phyloP scores from a whole-genome alignment of 2,329 filamentous ascomycete genomes.

The Atkinsonella hypoxylon region DNA sequence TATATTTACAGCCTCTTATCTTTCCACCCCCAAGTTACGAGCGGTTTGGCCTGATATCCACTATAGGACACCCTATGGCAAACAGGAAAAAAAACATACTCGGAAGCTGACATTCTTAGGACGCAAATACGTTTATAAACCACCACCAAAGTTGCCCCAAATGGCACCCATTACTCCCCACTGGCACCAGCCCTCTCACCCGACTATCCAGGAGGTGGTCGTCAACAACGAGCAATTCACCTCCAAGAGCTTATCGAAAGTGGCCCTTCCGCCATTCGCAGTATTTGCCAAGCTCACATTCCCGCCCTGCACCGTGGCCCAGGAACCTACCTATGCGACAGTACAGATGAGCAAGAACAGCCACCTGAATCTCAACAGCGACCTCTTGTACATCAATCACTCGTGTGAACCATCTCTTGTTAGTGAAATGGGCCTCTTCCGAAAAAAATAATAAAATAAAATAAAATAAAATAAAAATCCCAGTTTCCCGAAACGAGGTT shows the following conservation, averaged over 20 bases:
- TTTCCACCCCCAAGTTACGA: background rate
- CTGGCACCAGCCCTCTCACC: constrained; percentile 51
- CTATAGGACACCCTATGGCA: background rate
- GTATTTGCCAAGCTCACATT: constrained; percentile 56
- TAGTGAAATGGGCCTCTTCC: constrained; percentile 20
- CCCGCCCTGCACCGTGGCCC: constrained; percentile 46
- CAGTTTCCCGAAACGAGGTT: background rate
- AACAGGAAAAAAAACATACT: too few relatives aligned
- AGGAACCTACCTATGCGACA: constrained; percentile 49
- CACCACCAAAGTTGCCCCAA: background rate
- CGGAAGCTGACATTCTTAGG: background rate
- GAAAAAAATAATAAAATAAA: too few relatives aligned
- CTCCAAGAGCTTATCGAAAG: constrained; percentile 46
- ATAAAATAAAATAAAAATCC: too few relatives aligned
- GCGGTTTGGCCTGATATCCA: background rate
- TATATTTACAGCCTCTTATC: too few relatives aligned
- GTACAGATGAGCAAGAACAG: constrained; percentile 45
- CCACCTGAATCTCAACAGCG: constrained; percentile 53
- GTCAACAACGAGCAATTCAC: constrained; percentile 41
- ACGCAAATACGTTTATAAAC: background rate
- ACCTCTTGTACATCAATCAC: constrained; percentile 57
- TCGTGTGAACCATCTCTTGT: constrained; percentile 55
- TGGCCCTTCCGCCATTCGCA: constrained; percentile 46
- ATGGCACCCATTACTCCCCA: constrained; percentile 47
- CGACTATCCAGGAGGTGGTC: constrained; percentile 43